A percentile compares a stretch with the other conserved stretches of the same genome.
Evolutionary conservation across 352 stramenopile species (phyloP).

Genomic region (Globisporangium perplexum): DNA sequence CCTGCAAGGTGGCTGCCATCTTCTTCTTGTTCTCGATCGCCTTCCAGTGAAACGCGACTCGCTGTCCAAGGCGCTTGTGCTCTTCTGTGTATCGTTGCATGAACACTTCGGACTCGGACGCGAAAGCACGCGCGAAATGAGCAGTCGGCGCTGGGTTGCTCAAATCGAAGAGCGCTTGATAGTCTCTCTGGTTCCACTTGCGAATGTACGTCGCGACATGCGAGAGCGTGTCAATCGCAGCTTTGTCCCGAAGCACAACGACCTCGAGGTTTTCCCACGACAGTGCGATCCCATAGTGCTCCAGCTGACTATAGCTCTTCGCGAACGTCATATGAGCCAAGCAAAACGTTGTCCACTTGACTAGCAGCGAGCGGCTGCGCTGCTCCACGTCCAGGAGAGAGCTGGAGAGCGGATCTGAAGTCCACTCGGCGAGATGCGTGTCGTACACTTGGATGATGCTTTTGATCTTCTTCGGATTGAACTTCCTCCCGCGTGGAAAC

Average conservation of each 20-base stretch:
- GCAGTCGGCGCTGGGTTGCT: slow-evolving; percentile 30
- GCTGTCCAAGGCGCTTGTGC: not conserved
- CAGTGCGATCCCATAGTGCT: slow-evolving; percentile 38
- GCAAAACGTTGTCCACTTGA: slow-evolving; percentile 41
- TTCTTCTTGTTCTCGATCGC: slow-evolving; percentile 1
- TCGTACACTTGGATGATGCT: slow-evolving; percentile 7
- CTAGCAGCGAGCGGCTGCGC: slow-evolving; percentile 28
- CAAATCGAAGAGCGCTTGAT: slow-evolving; percentile 34
- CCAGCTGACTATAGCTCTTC: slow-evolving; percentile 6
- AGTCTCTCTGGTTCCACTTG: slow-evolving; percentile 15
- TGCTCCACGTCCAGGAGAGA: slow-evolving; percentile 26
- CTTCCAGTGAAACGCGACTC: not conserved
- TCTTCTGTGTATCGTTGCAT: slow-evolving; percentile 3
- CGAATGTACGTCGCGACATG: slow-evolving; percentile 36
- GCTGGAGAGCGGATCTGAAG: slow-evolving; percentile 8
- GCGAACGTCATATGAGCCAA: slow-evolving; percentile 26
- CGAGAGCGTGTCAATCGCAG: slow-evolving; percentile 23
- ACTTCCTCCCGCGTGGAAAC: too few relatives aligned
- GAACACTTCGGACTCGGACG: slow-evolving; percentile 4
- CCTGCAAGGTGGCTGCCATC: not conserved
- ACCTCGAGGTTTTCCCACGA: slow-evolving; percentile 30
- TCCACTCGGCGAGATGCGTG: slow-evolving; percentile 9
- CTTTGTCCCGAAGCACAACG: slow-evolving; percentile 22
- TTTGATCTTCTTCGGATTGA: not conserved
- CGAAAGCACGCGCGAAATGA: slow-evolving; percentile 25